Percentiles rank a stretch among this genome's conserved stretches.
These are phyloP conservation scores for Albifimbria verrucaria DNA, from an alignment of 2,329 filamentous ascomycete genomes.

Conservation along the genomic window DNA sequence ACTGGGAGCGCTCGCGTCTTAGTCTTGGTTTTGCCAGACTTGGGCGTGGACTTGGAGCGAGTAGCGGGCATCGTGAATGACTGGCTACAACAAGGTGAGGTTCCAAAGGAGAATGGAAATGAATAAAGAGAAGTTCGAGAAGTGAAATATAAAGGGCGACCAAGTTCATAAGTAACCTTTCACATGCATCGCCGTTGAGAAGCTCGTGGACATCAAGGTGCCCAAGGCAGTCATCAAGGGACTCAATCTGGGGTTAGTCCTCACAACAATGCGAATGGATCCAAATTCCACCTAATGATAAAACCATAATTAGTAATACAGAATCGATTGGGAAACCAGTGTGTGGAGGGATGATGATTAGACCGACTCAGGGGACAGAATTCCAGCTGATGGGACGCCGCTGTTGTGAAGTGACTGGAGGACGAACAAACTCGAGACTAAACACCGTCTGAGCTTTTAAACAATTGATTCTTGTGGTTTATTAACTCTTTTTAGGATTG, in stretches of 20 bases:
- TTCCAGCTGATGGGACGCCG: too few relatives aligned
- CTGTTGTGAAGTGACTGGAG: too few relatives aligned
- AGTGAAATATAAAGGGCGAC: not conserved
- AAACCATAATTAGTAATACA: not conserved
- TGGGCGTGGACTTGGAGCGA: not conserved
- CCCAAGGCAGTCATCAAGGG: not conserved
- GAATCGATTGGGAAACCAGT: too few relatives aligned
- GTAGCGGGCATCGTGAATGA: not conserved
- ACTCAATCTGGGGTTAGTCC: not conserved
- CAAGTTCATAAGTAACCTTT: not conserved
- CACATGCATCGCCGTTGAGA: not conserved
- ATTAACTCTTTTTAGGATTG: too few relatives aligned
- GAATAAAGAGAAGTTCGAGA: not conserved
- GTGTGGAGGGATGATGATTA: too few relatives aligned
- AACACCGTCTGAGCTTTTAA: too few relatives aligned
- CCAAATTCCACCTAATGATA: too few relatives aligned
- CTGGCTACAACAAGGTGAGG: not conserved
- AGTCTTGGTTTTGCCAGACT: not conserved
- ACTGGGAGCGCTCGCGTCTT: conserved; percentile 22
- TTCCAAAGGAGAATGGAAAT: not conserved
- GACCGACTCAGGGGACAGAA: too few relatives aligned
- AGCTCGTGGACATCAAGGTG: not conserved
- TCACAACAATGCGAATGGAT: too few relatives aligned
- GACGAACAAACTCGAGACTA: too few relatives aligned
- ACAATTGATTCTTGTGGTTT: too few relatives aligned